phyloP scores from a whole-genome alignment of 2,329 filamentous ascomycete species.

The Teratosphaeriaceae sp. region DNA sequence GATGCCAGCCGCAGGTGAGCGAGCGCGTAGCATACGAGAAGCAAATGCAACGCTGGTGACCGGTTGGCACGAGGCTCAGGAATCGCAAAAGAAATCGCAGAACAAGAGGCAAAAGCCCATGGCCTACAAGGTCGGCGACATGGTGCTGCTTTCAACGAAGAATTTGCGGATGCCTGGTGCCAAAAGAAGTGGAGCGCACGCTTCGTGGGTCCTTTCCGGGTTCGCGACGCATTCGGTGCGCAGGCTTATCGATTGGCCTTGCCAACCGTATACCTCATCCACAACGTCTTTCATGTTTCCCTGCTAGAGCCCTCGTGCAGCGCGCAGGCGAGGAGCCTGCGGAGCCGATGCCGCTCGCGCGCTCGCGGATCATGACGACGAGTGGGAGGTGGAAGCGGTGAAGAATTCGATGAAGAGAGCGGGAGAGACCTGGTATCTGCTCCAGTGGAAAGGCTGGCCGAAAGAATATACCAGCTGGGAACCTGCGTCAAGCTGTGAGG shows the following conservation, averaged over 20 bases:
- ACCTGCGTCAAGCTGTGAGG: neutral
- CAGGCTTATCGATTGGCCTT: no score
- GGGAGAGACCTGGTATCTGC: neutral
- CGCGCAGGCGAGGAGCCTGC: no score
- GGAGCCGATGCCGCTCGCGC: no score
- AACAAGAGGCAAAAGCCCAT: neutral
- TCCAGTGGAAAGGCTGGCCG: neutral
- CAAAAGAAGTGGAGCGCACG: neutral
- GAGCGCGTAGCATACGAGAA: neutral
- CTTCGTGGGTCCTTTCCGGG: no score
- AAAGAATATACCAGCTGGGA: neutral
- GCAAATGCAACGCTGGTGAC: neutral
- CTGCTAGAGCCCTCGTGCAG: no score
- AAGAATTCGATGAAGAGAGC: no score
- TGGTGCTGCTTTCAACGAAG: neutral
- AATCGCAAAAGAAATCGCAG: neutral
- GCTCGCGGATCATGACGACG: no score
- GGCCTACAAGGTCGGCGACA: neutral
- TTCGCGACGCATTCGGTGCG: no score
- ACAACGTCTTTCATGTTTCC: no score
- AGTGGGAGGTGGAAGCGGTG: neutral
- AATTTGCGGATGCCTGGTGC: neutral
- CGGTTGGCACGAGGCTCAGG: neutral
- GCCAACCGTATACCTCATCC: no score
- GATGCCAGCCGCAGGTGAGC: neutral